These are phyloP conservation scores for Citrus reticulata DNA, from an alignment of 345 rosid species.

Conservation along the genomic window DNA sequence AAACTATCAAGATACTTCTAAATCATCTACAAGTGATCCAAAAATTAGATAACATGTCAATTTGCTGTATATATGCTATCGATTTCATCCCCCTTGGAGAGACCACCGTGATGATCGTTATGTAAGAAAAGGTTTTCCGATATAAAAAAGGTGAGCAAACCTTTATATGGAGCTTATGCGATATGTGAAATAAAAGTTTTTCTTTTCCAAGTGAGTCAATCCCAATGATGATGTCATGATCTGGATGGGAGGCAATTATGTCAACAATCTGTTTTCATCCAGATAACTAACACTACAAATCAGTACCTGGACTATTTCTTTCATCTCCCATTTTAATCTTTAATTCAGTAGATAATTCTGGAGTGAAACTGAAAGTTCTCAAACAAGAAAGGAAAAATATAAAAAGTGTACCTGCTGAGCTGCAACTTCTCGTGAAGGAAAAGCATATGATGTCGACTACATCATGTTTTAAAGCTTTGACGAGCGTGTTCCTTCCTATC, in stretches of 20 bases:
- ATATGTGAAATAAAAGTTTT: slow-evolving; percentile 54
- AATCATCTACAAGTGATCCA: background rate
- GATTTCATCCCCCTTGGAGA: background rate
- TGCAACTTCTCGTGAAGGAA: too few species aligned
- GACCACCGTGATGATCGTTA: background rate
- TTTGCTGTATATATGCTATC: background rate
- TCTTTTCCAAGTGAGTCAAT: slow-evolving; percentile 74
- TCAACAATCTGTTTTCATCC: slow-evolving; percentile 44
- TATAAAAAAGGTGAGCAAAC: slow-evolving; percentile 18
- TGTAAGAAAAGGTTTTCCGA: background rate
- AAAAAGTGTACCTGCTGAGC: slow-evolving; percentile 31
- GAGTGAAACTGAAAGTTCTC: background rate
- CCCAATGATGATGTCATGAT: slow-evolving; percentile 63
- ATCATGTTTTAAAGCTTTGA: slow-evolving; percentile 37
- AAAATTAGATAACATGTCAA: background rate
- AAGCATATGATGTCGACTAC: slow-evolving; percentile 31
- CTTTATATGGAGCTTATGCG: slow-evolving; percentile 52
- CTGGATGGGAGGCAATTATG: slow-evolving; percentile 63
- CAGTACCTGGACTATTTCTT: background rate
- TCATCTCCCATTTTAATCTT: background rate
- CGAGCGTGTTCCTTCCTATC: slow-evolving; percentile 33
- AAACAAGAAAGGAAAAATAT: background rate
- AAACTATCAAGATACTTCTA: background rate
- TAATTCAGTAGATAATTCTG: slow-evolving; percentile 2
- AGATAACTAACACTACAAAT: slow-evolving; percentile 7